A percentile compares a stretch with the other conserved stretches of the same genome.
phyloP scores from a whole-genome alignment of 257 asterid genomes.

The Solanum appendiculatum region DNA sequence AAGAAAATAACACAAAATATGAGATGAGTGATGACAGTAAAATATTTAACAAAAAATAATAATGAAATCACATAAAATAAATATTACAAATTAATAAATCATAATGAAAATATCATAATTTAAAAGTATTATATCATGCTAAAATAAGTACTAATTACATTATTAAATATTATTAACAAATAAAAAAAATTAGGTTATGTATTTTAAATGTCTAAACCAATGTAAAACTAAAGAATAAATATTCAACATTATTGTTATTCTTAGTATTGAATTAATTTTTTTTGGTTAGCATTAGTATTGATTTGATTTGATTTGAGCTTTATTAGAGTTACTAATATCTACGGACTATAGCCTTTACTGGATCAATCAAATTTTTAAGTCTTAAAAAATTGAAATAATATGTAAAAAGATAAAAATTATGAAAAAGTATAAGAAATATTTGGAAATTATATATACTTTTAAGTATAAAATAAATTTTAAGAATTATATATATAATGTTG shows the following conservation, averaged over 20 bases:
- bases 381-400: background rate
- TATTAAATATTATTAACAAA: too few species aligned
- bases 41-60: too few species aligned
- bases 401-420: background rate
- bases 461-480: too few species aligned
- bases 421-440: too few species aligned
- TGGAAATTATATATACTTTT: too few species aligned
- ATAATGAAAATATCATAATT: background rate
- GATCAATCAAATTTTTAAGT: background rate
- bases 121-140: background rate
- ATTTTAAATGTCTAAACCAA: too few species aligned
- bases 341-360: background rate
- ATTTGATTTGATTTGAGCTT: background rate
- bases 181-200: background rate
- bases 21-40: background rate
- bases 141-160: background rate
- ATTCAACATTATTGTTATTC: background rate
- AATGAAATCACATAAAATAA: background rate
- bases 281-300: background rate
- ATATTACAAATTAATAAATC: background rate
- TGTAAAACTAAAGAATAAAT: background rate
- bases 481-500: too few species aligned
- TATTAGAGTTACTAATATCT: too few species aligned
- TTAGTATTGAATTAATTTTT: background rate
- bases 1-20: too few species aligned